Evolutionary conservation across 2,329 filamentous ascomycete genomes (phyloP).

Genomic region (Xylaria sp.): DNA sequence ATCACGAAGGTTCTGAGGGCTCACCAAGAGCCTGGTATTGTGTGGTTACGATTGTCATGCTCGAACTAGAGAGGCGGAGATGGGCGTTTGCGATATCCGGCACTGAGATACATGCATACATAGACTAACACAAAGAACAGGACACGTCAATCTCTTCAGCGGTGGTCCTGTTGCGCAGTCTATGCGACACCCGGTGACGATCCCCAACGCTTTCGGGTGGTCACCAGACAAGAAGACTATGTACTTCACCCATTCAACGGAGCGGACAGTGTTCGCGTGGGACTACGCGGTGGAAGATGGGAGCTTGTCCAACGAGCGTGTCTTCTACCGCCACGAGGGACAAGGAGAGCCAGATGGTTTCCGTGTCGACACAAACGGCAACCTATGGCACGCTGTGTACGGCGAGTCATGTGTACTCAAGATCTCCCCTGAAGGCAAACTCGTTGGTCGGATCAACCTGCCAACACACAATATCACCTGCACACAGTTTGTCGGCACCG

Average conservation of each 20-base stretch:
- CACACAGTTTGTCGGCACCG: conserved; percentile 78
- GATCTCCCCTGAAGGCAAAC: conserved; percentile 73
- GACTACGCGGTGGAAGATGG: conserved; percentile 72
- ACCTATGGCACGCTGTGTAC: conserved; percentile 89
- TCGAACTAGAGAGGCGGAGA: conserved; percentile 3
- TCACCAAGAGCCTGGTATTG: not conserved
- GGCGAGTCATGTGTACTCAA: conserved; percentile 79
- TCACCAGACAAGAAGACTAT: conserved; percentile 76
- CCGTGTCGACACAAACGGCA: conserved; percentile 83
- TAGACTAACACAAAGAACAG: conserved; percentile 53
- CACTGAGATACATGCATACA: conserved; percentile 10
- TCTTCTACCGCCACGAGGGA: conserved; percentile 76
- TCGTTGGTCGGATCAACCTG: conserved; percentile 78
- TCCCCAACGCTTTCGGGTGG: conserved; percentile 89
- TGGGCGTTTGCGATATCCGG: conserved; percentile 1
- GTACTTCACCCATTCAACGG: conserved; percentile 85
- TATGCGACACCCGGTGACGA: conserved; percentile 70
- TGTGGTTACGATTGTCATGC: not conserved
- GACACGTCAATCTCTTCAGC: conserved; percentile 78
- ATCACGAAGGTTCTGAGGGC: not conserved
- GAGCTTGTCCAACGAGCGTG: conserved; percentile 73
- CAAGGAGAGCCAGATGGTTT: conserved; percentile 83
- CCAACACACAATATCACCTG: conserved; percentile 86
- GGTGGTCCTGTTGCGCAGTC: conserved; percentile 65
- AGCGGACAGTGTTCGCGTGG: conserved; percentile 75